Evolutionary conservation across 2,329 filamentous ascomycete species (phyloP).

Genomic region (Fusarium sp.): DNA sequence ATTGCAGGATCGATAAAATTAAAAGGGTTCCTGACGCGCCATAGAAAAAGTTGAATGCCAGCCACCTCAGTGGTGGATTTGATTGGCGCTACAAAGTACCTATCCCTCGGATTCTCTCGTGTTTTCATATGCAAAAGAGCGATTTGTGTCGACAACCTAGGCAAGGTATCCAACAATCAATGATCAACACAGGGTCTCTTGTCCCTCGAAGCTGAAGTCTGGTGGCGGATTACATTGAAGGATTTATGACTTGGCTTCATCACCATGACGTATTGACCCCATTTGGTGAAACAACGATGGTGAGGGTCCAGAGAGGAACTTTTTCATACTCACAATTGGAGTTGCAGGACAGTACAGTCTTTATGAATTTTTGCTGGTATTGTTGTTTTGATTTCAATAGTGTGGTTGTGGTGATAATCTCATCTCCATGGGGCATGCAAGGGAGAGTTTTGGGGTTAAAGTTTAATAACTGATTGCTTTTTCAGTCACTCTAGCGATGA

Average conservation of each 20-base stretch:
- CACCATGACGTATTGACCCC: conserved; percentile 29
- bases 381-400: background rate
- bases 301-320: background rate
- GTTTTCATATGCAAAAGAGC: background rate
- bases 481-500: background rate
- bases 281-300: conserved; percentile 20
- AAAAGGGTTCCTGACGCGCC: conserved; percentile 18
- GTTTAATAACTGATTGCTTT: conserved; percentile 8
- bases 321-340: background rate
- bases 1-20: conserved; percentile 19
- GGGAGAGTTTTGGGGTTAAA: conserved; percentile 15
- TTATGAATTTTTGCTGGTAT: background rate
- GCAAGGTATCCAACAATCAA: background rate
- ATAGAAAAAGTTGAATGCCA: conserved; percentile 14
- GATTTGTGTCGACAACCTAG: background rate
- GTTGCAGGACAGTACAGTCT: background rate
- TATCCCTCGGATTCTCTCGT: background rate
- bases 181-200: background rate
- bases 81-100: background rate
- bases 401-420: conserved; percentile 12
- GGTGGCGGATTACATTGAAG: background rate
- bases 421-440: conserved; percentile 24
- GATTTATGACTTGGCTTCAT: conserved; percentile 26
- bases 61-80: background rate
- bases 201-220: background rate